Evolutionary conservation across 768 basidiomycete species (phyloP), one percentile per base, ranked within the genome.

Genomic region (Boletus speciosus): DNA sequence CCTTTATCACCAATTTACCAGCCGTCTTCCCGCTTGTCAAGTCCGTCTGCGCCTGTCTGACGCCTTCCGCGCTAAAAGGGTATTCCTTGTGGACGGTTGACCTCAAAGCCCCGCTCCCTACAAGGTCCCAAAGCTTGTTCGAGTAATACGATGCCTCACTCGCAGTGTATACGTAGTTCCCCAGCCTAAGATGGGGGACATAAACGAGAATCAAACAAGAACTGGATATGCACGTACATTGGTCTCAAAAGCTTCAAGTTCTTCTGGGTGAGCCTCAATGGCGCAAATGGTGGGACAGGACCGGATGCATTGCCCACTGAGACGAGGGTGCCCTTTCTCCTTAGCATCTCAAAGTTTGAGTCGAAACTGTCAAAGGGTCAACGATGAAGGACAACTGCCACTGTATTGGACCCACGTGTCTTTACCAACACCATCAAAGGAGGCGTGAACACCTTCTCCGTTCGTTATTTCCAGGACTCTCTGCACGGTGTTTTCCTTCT

Each of bases 371-470:
- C 25, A 38, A 50, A 52, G 15, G 23, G 40, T 62, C 48, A 53
- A 42, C 25, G 55, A 44, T 9, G 15, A 29, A 47, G 41, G 52
- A 36, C 11, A 52, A 23, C 38, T 29, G 31, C 12, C 6, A 27
- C 25, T 1, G 10, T 10, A 31, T 5, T 15, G 35, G 21, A 77
- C 88, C 54, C 72, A 95, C 81, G 94, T 98, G 68, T 93, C 90
- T 75, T 90, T 95, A 2, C 96, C 96, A n/a, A 99, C 93, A 29
- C 96, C 96, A 63, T 99, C 96, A 63, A 88, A 96, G 23, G 93
- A 81, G 15, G 83, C 95, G 57, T 96, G 81, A 5, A 93, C 90
- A 15, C 92, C 90, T 60, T 84, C 78, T 7, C 89, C 90, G 39
- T 82, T 82, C 0, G 92, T 93, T 50, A 93, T 71, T 61, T 88